A percentile compares a stretch with the other conserved stretches of the same genome.
Conservation (phyloP, 345 rosid genomes). For the Draba incana region DNA sequence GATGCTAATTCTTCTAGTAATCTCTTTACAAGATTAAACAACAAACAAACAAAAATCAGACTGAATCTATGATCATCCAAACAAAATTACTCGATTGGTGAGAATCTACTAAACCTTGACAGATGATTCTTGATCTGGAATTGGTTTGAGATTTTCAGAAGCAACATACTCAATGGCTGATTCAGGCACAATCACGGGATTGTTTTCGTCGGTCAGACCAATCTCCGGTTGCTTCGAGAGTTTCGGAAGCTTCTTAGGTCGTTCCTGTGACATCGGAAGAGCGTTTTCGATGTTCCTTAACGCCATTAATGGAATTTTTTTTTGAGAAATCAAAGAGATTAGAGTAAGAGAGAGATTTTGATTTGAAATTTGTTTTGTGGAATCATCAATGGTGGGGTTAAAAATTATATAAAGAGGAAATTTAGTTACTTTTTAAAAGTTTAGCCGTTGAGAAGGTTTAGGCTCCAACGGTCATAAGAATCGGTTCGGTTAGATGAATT, state of each 20-base stretch:
- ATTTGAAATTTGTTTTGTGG: not conserved
- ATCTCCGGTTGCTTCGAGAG: slow-evolving; percentile 47
- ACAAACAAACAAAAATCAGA: not conserved
- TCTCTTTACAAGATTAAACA: slow-evolving; percentile 40
- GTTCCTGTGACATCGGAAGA: slow-evolving; percentile 59
- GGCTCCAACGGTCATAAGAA: slow-evolving; percentile 39
- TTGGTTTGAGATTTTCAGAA: slow-evolving; percentile 62
- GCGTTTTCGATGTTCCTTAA: slow-evolving; percentile 84
- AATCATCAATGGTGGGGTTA: slow-evolving; percentile 27
- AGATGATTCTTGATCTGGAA: slow-evolving; percentile 56
- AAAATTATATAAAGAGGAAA: slow-evolving; percentile 18
- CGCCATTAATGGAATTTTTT: slow-evolving; percentile 55
- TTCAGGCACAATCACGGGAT: slow-evolving; percentile 49
- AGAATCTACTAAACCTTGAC: slow-evolving; percentile 47
- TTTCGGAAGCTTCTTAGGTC: slow-evolving; percentile 71
- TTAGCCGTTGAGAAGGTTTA: slow-evolving; percentile 37
- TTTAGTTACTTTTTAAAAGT: no score
- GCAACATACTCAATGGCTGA: slow-evolving; percentile 59
- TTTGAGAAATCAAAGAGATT: slow-evolving; percentile 1
- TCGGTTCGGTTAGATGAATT: slow-evolving; percentile 25
- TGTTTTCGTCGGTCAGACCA: slow-evolving; percentile 62
- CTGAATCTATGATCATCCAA: not conserved
- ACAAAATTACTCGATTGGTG: not conserved
- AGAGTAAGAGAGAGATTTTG: slow-evolving; percentile 17
- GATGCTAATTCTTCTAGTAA: slow-evolving; percentile 70